Evolutionary conservation across 2,329 filamentous ascomycete genomes (phyloP), one percentile per base, ranked within the genome.

Genomic region (Alternaria triticimaculans): DNA sequence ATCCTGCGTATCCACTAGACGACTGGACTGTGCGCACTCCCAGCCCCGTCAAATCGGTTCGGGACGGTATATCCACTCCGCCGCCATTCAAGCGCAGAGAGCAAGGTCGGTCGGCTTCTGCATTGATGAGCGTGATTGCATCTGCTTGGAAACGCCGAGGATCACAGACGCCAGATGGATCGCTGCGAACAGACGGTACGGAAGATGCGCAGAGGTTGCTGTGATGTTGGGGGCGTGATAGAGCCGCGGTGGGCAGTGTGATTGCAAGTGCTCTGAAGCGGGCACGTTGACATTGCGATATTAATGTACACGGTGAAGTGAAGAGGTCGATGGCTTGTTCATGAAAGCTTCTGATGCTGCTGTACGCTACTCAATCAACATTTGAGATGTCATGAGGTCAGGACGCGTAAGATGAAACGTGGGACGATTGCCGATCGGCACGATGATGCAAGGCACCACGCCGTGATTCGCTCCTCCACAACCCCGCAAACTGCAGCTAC

Each of bases 11-110:
- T 51, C 66, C 70, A 2, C 30, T 72, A 2, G 69, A 74, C 21
- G 71, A 76, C 8, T 78, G 76, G 75, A 58, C 64, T 15, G 57
- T 67, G 28, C 68, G 64, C 33, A 76, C 73, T 6, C 76, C 75
- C 3, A 78, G 76, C 54, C 76, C 75, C 1, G 68, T 72, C 30
- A 71, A 72, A 26, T 71, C 68, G 3, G 25, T 69, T 3, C 65
- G 70, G 25, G 70, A 74, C 7, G 63, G 63, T 2, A 68, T 72
- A 12, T 58, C 64, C 4, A 74, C 74, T 20, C 73, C 74, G 9
- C 71, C 69, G 21, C 50, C 71, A 18, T 56, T 25, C 12, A 66
- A 55, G 43, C 64, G 56, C 21, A 68, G 62, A 41, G 63, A 65
- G 10, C 61, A 59, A n/a, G 49, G 59, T 11, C 61, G 66, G 11